Conservation (phyloP, 495 filamentous ascomycete species). For the Neohortaea acidophila region DNA sequence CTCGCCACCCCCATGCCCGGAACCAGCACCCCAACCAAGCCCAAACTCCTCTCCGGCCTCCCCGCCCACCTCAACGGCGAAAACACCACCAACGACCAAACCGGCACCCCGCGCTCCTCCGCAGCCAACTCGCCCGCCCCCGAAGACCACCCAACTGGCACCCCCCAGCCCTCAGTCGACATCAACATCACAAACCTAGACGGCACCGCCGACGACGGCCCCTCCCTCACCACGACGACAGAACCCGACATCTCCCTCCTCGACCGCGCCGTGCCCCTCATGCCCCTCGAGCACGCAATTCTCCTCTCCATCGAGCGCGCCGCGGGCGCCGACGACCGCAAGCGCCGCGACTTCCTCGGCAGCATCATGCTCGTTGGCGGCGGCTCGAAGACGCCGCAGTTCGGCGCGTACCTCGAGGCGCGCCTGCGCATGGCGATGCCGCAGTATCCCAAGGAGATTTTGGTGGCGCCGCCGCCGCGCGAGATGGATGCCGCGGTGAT, state of each 20-base stretch:
- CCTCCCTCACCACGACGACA: constrained; percentile 29
- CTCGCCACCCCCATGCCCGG: constrained; percentile 32
- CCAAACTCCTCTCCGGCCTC: constrained; percentile 31
- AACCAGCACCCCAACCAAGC: constrained; percentile 20
- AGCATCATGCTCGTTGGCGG: constrained; percentile 94
- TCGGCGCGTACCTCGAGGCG: constrained; percentile 68
- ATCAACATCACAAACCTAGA: no score
- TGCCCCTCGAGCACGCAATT: constrained; percentile 77
- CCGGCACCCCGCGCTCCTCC: constrained; percentile 66
- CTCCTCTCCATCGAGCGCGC: constrained; percentile 76
- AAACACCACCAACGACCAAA: constrained; percentile 39
- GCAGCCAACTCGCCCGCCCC: constrained; percentile 74
- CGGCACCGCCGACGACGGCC: constrained; percentile 27
- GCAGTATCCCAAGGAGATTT: constrained; percentile 60
- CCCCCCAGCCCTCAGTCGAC: constrained; percentile 31
- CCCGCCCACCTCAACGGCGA: constrained; percentile 37
- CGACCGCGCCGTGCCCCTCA: constrained; percentile 66
- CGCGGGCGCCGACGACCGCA: constrained; percentile 76
- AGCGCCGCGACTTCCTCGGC: constrained; percentile 76
- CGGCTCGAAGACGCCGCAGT: constrained; percentile 61
- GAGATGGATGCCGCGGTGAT: constrained; percentile 92
- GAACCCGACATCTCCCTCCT: constrained; percentile 45
- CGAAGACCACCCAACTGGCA: constrained; percentile 52
- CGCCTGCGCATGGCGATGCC: constrained; percentile 54
- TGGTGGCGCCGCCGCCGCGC: constrained; percentile 74